Conservation (phyloP, 441 rosid genomes). For the Daphne laureola region DNA sequence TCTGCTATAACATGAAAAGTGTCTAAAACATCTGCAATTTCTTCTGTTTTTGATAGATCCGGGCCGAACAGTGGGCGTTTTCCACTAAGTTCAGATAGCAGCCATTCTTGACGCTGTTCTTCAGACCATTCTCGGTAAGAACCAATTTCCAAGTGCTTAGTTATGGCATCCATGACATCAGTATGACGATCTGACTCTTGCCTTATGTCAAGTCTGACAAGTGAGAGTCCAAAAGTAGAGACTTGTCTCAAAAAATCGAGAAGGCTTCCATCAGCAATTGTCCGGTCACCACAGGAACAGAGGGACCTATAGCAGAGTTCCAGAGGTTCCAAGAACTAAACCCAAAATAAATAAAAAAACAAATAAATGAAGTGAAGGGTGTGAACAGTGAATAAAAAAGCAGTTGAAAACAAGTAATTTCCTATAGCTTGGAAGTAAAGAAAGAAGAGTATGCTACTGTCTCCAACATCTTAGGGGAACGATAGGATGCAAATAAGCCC, state of each 20-base stretch:
- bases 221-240: slow-evolving; percentile 89
- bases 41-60: slow-evolving; percentile 85
- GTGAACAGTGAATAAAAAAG: neutral
- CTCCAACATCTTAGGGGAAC: too few species aligned
- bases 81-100: slow-evolving; percentile 77
- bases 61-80: slow-evolving; percentile 85
- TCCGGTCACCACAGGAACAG: slow-evolving; percentile 73
- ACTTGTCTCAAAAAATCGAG: slow-evolving; percentile 95
- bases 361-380: neutral
- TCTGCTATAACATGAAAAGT: slow-evolving; percentile 83
- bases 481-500: too few species aligned
- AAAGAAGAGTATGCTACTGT: too few species aligned
- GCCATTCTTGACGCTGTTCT: slow-evolving; percentile 80
- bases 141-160: slow-evolving; percentile 74
- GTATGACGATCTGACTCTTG: slow-evolving; percentile 97
- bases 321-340: slow-evolving; percentile 89
- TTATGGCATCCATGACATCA: slow-evolving; percentile 82
- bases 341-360: slow-evolving; percentile 7
- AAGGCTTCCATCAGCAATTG: slow-evolving; percentile 96
- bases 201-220: slow-evolving; percentile 88
- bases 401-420: slow-evolving; percentile 3
- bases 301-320: slow-evolving; percentile 86
- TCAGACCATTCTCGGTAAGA: slow-evolving; percentile 93
- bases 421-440: neutral
- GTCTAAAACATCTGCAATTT: slow-evolving; percentile 78